Evolutionary conservation across 2,329 filamentous ascomycete species (phyloP).

Genomic region (Phaeosphaeriaceae sp.): DNA sequence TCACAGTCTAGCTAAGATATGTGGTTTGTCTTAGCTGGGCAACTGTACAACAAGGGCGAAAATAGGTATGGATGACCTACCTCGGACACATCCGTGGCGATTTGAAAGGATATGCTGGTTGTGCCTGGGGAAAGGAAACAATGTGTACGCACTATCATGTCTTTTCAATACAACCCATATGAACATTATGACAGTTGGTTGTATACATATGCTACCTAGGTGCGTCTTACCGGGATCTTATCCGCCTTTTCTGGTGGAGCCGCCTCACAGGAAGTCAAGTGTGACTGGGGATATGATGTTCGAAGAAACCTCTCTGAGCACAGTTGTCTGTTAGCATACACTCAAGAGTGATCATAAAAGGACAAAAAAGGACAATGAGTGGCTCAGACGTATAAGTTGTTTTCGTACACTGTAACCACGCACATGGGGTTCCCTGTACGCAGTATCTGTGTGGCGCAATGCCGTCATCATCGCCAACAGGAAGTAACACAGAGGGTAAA

Average conservation of each 20-base stretch:
- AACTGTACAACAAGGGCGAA: neutral
- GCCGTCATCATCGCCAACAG: neutral
- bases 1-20: no score
- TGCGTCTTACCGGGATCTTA: no score
- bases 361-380: neutral
- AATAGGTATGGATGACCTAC: neutral
- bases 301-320: no score
- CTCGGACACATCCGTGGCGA: neutral
- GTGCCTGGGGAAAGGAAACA: neutral
- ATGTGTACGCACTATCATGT: neutral
- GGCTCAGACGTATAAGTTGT: neutral
- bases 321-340: neutral
- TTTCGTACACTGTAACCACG: conserved; percentile 6
- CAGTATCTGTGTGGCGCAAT: conserved; percentile 5
- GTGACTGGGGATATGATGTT: no score
- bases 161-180: no score
- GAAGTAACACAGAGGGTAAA: no score
- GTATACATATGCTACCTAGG: no score
- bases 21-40: neutral
- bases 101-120: neutral
- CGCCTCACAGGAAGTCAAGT: no score
- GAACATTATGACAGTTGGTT: no score
- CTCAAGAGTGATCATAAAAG: neutral
- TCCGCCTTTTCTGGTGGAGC: no score
- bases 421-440: conserved; percentile 5